These are phyloP conservation scores for Rhodotorula babjevae DNA, from an alignment of 768 basidiomycete species.

Conservation along the genomic window DNA sequence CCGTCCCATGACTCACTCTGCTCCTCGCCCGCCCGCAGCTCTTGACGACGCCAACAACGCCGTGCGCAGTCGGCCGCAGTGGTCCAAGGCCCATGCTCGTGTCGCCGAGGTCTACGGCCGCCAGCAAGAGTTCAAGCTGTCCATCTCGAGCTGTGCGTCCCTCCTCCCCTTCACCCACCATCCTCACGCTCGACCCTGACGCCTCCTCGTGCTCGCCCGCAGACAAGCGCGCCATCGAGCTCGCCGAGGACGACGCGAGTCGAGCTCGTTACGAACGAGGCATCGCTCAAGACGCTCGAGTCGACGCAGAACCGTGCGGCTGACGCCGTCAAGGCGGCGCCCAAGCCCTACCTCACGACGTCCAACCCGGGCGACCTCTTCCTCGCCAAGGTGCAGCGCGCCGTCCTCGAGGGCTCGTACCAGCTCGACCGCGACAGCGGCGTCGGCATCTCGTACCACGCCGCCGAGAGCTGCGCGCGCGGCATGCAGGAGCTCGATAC, in stretches of 20 bases:
- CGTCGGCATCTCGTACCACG: not conserved
- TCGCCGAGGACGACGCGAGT: not conserved
- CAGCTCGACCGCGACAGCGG: not conserved
- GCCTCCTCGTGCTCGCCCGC: too few relatives aligned
- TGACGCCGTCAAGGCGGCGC: not conserved
- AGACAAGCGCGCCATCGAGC: not conserved
- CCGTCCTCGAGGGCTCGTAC: not conserved
- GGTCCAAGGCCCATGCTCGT: constrained; percentile 1
- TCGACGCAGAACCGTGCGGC: too few relatives aligned
- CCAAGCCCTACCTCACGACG: too few relatives aligned
- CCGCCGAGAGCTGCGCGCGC: not conserved
- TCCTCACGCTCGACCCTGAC: too few relatives aligned
- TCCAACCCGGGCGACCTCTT: not conserved
- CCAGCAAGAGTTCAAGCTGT: not conserved
- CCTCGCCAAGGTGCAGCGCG: not conserved
- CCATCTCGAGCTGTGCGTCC: not conserved
- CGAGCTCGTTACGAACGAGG: not conserved
- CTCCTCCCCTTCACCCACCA: too few relatives aligned
- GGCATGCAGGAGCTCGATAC: not conserved
- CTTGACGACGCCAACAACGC: not conserved
- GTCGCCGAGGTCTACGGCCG: constrained; percentile 1
- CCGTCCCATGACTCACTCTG: not conserved
- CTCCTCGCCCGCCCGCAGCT: not conserved
- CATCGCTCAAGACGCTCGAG: not conserved
- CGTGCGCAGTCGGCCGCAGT: not conserved